A percentile compares a stretch with the other conserved stretches of the same genome.
Conservation (phyloP, 306 rosid species). For the Vigna mungo region DNA sequence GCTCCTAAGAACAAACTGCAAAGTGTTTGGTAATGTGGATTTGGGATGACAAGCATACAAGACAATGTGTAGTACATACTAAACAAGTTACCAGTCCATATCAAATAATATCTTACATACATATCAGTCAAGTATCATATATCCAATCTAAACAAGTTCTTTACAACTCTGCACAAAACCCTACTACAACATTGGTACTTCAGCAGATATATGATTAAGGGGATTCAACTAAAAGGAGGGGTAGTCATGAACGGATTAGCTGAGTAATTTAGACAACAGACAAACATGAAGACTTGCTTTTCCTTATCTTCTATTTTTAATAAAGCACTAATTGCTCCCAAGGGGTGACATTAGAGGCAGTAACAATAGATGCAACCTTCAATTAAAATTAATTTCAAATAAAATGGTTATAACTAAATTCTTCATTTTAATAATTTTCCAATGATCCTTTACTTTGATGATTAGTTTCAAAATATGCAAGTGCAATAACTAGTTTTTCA, state of each 20-base stretch:
- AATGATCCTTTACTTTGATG: background rate
- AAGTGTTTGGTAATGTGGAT: too few relatives aligned
- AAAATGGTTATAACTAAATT: background rate
- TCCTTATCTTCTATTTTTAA: background rate
- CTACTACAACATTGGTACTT: background rate
- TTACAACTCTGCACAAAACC: background rate
- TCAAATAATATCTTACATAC: background rate
- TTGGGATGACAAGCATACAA: too few relatives aligned
- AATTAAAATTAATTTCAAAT: background rate
- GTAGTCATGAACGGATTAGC: background rate
- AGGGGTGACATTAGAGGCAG: background rate
- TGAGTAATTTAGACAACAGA: too few relatives aligned
- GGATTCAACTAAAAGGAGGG: background rate
- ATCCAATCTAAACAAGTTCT: background rate
- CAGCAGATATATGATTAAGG: background rate
- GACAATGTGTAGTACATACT: too few relatives aligned
- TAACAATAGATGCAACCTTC: background rate
- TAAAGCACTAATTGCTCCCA: background rate
- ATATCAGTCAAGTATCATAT: background rate
- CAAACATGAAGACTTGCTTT: background rate
- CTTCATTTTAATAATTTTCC: background rate
- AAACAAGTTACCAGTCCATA: background rate
- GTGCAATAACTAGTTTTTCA: background rate
- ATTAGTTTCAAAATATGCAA: background rate
- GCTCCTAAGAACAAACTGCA: too few relatives aligned